phyloP scores from a whole-genome alignment of 2,329 filamentous ascomycete species.

The Fusarium xylarioides region DNA sequence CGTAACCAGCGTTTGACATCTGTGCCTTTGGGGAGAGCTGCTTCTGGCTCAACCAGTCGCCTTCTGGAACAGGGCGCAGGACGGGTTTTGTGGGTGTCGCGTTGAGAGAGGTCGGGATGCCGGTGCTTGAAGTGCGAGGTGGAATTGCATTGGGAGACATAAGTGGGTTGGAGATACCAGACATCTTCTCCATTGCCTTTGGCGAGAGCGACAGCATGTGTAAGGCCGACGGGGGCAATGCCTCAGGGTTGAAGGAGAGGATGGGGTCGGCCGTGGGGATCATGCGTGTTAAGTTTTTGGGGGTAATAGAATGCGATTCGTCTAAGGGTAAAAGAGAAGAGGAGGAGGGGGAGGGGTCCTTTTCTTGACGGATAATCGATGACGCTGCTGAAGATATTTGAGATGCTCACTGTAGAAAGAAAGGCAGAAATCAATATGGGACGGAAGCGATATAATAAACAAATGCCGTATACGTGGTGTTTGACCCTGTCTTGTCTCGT shows the following conservation, averaged over 20 bases:
- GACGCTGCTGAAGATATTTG: slow-evolving; percentile 15
- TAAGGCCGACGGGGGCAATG: slow-evolving; percentile 28
- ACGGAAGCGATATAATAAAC: slow-evolving; percentile 9
- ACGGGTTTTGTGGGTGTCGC: slow-evolving; percentile 47
- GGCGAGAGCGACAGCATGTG: slow-evolving; percentile 39
- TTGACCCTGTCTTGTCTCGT: slow-evolving; percentile 12
- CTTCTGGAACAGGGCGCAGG: slow-evolving; percentile 65
- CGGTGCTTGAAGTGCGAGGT: slow-evolving; percentile 71
- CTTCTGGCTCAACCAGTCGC: slow-evolving; percentile 65
- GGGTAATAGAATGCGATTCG: slow-evolving; percentile 22
- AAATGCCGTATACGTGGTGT: not conserved
- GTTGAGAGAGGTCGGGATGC: slow-evolving; percentile 45
- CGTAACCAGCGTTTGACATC: slow-evolving; percentile 22
- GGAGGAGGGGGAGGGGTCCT: slow-evolving; percentile 7
- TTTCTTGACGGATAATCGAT: not conserved
- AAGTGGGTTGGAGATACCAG: slow-evolving; percentile 43
- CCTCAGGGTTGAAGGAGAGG: slow-evolving; percentile 26
- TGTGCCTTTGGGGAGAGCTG: slow-evolving; percentile 29
- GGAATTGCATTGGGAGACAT: slow-evolving; percentile 71
- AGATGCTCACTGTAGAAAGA: not conserved
- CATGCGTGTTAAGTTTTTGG: slow-evolving; percentile 32
- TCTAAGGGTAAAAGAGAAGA: not conserved
- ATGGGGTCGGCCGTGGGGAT: slow-evolving; percentile 36
- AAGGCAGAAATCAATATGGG: not conserved
- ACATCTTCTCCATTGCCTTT: slow-evolving; percentile 39